These are phyloP conservation scores for Metschnikowia kofuensis DNA, from an alignment of 805 yeast genomes.

Conservation along the genomic window DNA sequence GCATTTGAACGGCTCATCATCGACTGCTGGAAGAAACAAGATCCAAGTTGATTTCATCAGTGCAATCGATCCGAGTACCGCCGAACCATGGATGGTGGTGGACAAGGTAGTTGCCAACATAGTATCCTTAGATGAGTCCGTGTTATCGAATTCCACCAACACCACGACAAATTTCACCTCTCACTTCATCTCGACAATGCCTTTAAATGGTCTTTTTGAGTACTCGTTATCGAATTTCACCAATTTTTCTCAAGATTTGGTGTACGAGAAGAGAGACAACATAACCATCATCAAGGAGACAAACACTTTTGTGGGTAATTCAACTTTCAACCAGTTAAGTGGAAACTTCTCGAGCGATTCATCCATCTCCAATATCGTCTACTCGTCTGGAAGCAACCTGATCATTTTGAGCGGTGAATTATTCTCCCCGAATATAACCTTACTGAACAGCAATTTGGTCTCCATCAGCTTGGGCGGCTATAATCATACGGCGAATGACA, in stretches of 20 bases:
- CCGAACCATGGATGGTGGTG: constrained; percentile 58
- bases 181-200: constrained; percentile 23
- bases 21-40: constrained; percentile 25
- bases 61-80: constrained; percentile 20
- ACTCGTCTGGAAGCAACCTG: constrained; percentile 5
- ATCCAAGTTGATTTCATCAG: constrained; percentile 28
- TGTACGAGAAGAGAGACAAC: constrained; percentile 18
- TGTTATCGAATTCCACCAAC: constrained; percentile 16
- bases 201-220: constrained; percentile 79
- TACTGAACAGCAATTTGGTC: constrained; percentile 28
- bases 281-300: constrained; percentile 26
- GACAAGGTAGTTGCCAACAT: constrained; percentile 57
- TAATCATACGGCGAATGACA: constrained; percentile 31
- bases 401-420: constrained; percentile 50
- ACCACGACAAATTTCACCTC: constrained; percentile 17
- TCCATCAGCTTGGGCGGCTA: constrained; percentile 27
- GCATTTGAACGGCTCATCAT: constrained; percentile 47
- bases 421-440: constrained; percentile 27
- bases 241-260: constrained; percentile 28
- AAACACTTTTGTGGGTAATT: constrained; percentile 40
- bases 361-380: constrained; percentile 7
- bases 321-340: constrained; percentile 37
- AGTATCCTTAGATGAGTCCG: constrained; percentile 43
- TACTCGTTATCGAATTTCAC: constrained; percentile 67
- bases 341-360: constrained; percentile 22